phyloP scores from a whole-genome alignment of 1,284 basidiomycete genomes.

The Cystobasidium slooffiae region DNA sequence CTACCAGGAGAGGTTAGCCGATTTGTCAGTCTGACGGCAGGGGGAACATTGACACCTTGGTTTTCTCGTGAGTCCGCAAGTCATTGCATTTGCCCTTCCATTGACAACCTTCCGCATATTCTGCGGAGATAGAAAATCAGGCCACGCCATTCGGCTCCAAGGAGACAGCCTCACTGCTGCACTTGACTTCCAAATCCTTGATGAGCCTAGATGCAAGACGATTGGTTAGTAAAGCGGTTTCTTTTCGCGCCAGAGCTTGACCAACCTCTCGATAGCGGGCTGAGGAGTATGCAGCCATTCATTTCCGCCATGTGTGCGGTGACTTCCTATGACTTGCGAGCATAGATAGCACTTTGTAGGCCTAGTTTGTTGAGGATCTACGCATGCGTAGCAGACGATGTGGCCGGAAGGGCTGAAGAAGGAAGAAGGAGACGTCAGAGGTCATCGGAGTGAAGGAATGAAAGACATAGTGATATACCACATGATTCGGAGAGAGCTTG shows the following conservation, averaged over 20 bases:
- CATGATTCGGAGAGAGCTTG: conserved; percentile 14
- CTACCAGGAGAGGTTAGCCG: not conserved
- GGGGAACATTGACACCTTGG: not conserved
- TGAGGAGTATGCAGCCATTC: not conserved
- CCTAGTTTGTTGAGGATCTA: not conserved
- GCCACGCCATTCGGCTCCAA: no score
- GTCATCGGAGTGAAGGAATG: no score
- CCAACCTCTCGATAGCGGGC: conserved; percentile 21
- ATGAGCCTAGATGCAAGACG: not conserved
- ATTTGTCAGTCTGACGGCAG: not conserved
- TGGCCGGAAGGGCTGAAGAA: conserved; percentile 10
- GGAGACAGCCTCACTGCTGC: conserved; percentile 5
- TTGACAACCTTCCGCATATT: conserved; percentile 6
- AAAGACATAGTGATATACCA: not conserved
- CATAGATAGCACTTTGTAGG: conserved; percentile 24
- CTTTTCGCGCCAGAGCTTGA: not conserved
- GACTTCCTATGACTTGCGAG: not conserved
- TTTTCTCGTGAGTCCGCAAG: conserved; percentile 6
- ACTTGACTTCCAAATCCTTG: conserved; percentile 22
- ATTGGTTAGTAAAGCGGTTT: not conserved
- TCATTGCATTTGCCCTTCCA: conserved; percentile 20
- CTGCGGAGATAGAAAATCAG: not conserved
- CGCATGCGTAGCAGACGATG: conserved; percentile 14
- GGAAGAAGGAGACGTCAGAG: not conserved
- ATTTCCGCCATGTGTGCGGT: not conserved